A percentile compares a stretch with the other conserved stretches of the same genome.
Evolutionary conservation across 2,329 filamentous ascomycete species (phyloP).

Genomic region (Epichloe amarillans): DNA sequence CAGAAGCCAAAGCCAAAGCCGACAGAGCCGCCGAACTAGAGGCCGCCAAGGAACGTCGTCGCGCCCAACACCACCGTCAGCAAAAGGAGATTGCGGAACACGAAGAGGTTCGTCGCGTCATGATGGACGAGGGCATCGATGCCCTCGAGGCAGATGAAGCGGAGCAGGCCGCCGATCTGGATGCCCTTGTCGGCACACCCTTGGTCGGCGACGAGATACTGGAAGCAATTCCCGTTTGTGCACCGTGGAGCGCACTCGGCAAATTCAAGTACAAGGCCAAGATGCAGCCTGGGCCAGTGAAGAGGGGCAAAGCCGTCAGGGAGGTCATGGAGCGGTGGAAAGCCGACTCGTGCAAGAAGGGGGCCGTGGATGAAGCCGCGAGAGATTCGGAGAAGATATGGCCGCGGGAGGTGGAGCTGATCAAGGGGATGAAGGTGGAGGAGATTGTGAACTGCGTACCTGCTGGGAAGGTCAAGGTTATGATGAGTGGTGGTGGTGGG

Average conservation of each 20-base stretch:
- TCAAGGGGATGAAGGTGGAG: conserved; percentile 67
- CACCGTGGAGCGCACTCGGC: conserved; percentile 48
- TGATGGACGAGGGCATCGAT: conserved; percentile 46
- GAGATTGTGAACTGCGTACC: conserved; percentile 73
- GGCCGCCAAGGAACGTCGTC: conserved; percentile 59
- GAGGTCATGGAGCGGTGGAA: conserved; percentile 81
- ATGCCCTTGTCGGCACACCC: conserved; percentile 64
- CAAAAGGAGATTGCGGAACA: conserved; percentile 64
- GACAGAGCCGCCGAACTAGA: conserved; percentile 55
- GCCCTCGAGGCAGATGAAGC: conserved; percentile 46
- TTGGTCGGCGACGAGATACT: conserved; percentile 72
- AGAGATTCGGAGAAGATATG: conserved; percentile 64
- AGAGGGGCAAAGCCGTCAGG: conserved; percentile 89
- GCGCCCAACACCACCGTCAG: conserved; percentile 65
- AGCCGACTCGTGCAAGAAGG: conserved; percentile 44
- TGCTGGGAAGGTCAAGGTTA: conserved; percentile 66
- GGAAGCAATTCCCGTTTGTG: conserved; percentile 50
- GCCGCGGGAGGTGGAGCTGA: conserved; percentile 72
- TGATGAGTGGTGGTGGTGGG: conserved; percentile 47
- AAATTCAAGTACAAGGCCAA: conserved; percentile 90
- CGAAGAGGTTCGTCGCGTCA: conserved; percentile 52
- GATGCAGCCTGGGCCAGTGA: conserved; percentile 75
- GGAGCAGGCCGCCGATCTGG: conserved; percentile 42
- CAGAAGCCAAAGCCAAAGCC: conserved; percentile 53
- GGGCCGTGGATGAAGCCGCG: conserved; percentile 45